Evolutionary conservation across 164 flowering plant species (phyloP), one percentile per base, ranked within the genome.

Genomic region (Tetracentron sinense): DNA sequence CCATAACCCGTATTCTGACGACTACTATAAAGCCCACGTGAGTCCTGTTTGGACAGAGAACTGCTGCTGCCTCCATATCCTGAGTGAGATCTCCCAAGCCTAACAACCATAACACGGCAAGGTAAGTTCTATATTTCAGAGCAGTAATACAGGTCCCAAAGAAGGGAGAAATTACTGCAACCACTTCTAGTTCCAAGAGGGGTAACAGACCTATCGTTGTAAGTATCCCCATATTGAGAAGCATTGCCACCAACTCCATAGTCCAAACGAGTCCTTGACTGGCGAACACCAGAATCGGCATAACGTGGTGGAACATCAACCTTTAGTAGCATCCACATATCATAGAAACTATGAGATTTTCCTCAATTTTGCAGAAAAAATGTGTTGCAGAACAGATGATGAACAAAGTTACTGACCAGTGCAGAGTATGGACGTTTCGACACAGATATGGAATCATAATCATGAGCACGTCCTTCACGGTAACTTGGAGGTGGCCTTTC

Each of bases 241-340:
- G 80, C 59, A 54, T 84, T 66, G 28, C 76, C 68, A 59, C 79
- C 74, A 54, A 75, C 70, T 42, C 85, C 97, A 80, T 91, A 94
- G 64, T 91, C 97, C 72, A 89, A 38, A 52, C 97, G 93, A 66
- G 96, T 85, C 74, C 97, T 86, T 60, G 96, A 85, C n/a, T 83
- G 96, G 35, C 99, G 89, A 21, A 71, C 66, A 61, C 83, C 71
- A n/a, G 84, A 26, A 64, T 94, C 99, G 66, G 84, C 74, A 81
- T 91, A 94, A 16, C 90, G 91, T 19, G 95, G 78, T 72, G 92
- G 92, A 28, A 77, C 84, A 76, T 89, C 99, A 71, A 85, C 95
- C 99, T 94, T 44, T 29, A 4, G 51, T 12, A 25, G 42, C 46
- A 48, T 12, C 31, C 47, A 56, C 17, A 61, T 19, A 42, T 22